Evolutionary conservation across 225 moss, liverwort and hornwort genomes (phyloP).

Genomic region (Marchantia paleacea): DNA sequence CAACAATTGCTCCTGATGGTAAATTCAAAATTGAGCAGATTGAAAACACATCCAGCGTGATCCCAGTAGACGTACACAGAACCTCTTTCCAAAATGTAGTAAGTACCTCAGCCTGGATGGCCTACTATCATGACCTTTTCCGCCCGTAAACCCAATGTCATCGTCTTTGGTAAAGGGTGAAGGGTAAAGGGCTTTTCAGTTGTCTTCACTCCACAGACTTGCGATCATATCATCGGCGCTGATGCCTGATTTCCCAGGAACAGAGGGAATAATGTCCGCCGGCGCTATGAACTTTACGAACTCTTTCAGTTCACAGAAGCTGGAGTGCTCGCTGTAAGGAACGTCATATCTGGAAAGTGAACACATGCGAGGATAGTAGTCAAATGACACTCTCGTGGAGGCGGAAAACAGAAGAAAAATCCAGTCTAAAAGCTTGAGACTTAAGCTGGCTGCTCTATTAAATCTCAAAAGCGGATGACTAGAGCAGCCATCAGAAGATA

Average conservation of each 20-base stretch:
- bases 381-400: not conserved
- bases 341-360: constrained; percentile 75
- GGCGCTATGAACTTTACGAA: constrained; percentile 65
- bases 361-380: not conserved
- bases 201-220: constrained; percentile 56
- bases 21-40: too few species aligned
- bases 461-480: not conserved
- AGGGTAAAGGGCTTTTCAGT: constrained; percentile 21
- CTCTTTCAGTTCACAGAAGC: constrained; percentile 77
- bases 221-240: constrained; percentile 76
- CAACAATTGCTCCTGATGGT: too few species aligned
- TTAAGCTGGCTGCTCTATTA: not conserved
- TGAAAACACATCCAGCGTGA: too few species aligned
- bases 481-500: not conserved
- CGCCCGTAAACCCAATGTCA: too few species aligned
- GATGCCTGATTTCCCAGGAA: constrained; percentile 43
- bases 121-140: too few species aligned
- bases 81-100: too few species aligned
- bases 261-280: constrained; percentile 68
- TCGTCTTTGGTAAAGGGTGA: too few species aligned
- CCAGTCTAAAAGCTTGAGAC: not conserved
- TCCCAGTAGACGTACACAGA: too few species aligned
- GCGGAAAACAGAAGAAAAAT: not conserved
- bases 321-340: constrained; percentile 94
- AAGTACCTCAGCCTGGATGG: too few species aligned